phyloP scores from a whole-genome alignment of 208 protist genomes.

The Naegleria lovaniensis region DNA sequence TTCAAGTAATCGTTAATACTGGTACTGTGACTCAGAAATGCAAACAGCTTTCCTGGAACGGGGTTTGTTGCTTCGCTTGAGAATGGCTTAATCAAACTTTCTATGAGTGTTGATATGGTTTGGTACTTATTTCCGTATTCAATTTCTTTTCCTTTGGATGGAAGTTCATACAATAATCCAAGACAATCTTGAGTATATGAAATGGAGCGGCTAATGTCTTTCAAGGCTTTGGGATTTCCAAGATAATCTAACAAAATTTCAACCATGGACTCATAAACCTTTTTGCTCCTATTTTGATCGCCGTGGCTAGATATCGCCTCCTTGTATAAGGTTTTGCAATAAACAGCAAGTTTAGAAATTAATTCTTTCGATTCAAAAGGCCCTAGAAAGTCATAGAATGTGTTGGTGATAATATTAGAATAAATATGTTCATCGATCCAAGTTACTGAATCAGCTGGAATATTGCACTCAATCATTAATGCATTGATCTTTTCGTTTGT shows the following conservation, averaged over 20 bases:
- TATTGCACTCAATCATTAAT: not conserved
- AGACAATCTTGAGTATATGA: constrained; percentile 5
- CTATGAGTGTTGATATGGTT: not conserved
- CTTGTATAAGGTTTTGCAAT: not conserved
- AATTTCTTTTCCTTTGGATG: not conserved
- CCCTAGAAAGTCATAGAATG: not conserved
- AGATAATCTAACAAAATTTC: not conserved
- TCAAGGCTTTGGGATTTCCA: not conserved
- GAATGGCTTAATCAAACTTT: not conserved
- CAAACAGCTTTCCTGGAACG: not conserved
- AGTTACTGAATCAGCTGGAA: not conserved
- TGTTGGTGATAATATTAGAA: not conserved
- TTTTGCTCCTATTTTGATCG: not conserved
- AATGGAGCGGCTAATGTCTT: not conserved
- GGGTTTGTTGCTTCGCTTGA: not conserved
- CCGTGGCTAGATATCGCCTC: not conserved
- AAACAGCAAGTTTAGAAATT: not conserved
- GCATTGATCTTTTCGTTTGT: not conserved
- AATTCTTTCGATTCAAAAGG: not conserved
- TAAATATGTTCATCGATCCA: not conserved
- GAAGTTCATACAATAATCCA: not conserved
- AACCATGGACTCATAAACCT: not conserved
- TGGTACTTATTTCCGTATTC: not conserved
- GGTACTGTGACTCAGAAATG: not conserved
- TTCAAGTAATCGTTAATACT: not conserved